Conservation (phyloP, 2,329 filamentous ascomycete genomes). For the Paecilomyces variotii region DNA sequence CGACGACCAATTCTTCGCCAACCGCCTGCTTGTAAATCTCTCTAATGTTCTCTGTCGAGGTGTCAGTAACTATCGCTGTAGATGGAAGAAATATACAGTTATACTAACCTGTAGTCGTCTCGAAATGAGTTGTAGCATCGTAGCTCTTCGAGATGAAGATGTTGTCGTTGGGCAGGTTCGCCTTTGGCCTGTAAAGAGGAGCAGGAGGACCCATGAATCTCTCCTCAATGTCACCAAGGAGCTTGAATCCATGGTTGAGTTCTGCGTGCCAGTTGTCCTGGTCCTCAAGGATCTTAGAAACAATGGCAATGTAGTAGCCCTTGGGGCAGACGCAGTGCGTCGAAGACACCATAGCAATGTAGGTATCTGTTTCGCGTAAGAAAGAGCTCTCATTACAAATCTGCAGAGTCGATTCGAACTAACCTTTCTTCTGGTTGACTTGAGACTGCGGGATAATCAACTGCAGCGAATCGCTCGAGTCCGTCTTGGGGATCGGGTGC, state of each 20-base stretch:
- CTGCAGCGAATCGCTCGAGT: slow-evolving; percentile 81
- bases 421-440: slow-evolving; percentile 92
- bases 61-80: slow-evolving; percentile 2
- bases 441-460: slow-evolving; percentile 97
- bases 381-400: not conserved
- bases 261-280: slow-evolving; percentile 91
- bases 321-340: slow-evolving; percentile 98
- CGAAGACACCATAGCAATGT: slow-evolving; percentile 90
- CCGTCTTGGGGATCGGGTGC: slow-evolving; percentile 85
- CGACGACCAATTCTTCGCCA: slow-evolving; percentile 79
- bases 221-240: slow-evolving; percentile 89
- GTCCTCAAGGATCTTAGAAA: slow-evolving; percentile 92
- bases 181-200: slow-evolving; percentile 84
- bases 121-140: slow-evolving; percentile 95
- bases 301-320: slow-evolving; percentile 97
- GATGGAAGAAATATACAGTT: not conserved
- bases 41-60: slow-evolving; percentile 69
- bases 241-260: slow-evolving; percentile 83
- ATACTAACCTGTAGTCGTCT: slow-evolving; percentile 63
- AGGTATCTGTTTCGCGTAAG: slow-evolving; percentile 61
- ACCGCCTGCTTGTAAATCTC: slow-evolving; percentile 69
- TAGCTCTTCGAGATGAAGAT: slow-evolving; percentile 99
- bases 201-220: slow-evolving; percentile 93
- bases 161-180: slow-evolving; percentile 75
- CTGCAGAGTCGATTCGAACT: slow-evolving; percentile 19